phyloP scores from a whole-genome alignment of 169 alveolate genomes.

The Besnoitia besnoiti region DNA sequence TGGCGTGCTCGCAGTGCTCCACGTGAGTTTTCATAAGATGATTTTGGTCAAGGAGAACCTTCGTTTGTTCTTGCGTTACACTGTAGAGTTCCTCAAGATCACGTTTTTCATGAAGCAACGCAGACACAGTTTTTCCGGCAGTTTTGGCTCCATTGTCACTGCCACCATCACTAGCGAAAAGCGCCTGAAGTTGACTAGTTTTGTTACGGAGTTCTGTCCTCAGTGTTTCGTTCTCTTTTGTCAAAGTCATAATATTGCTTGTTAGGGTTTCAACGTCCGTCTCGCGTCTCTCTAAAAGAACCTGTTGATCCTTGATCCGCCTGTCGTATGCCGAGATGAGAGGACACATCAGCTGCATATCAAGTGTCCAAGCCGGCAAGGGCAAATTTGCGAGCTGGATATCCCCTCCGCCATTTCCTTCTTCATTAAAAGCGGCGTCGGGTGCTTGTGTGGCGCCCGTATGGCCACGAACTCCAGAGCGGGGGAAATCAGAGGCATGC shows the following conservation, averaged over 20 bases:
- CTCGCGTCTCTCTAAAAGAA: constrained; percentile 51
- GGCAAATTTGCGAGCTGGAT: constrained; percentile 4
- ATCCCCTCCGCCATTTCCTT: not conserved
- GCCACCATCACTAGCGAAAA: constrained; percentile 42
- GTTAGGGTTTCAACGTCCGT: constrained; percentile 44
- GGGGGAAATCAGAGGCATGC: not conserved
- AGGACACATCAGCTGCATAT: constrained; percentile 69
- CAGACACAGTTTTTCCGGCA: constrained; percentile 15
- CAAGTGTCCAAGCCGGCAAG: constrained; percentile 69
- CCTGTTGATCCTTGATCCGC: constrained; percentile 61
- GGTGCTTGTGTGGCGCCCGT: not conserved
- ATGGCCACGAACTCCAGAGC: not conserved
- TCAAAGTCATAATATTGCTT: constrained; percentile 46
- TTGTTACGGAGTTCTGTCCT: constrained; percentile 60
- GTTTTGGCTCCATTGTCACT: constrained; percentile 37
- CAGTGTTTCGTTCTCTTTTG: constrained; percentile 67
- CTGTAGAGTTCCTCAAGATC: constrained; percentile 67
- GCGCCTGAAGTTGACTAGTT: constrained; percentile 57
- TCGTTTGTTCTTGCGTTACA: constrained; percentile 62
- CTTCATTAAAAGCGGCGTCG: not conserved
- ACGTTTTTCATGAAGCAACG: constrained; percentile 47
- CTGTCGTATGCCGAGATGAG: constrained; percentile 69
- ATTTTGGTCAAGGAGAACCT: constrained; percentile 65
- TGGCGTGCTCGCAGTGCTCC: constrained; percentile 49
- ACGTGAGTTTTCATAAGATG: constrained; percentile 63